A percentile compares a stretch with the other conserved stretches of the same genome.
phyloP scores from a whole-genome alignment of 352 stramenopile genomes.

The Phytophthora rubi region DNA sequence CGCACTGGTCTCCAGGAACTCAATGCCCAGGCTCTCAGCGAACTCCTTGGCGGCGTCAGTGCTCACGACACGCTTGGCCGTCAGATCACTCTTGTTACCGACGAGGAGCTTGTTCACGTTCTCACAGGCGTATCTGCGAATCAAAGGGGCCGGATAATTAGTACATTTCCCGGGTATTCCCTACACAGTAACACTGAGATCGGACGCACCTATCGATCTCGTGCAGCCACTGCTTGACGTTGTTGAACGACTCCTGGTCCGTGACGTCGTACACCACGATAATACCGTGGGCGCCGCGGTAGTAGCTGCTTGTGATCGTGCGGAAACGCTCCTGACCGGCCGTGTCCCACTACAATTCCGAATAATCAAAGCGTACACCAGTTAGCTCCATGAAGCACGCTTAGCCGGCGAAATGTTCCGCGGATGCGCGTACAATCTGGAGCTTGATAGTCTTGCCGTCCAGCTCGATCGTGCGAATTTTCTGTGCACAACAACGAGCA shows the following conservation, averaged over 20 bases:
- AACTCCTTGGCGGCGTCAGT: conserved; percentile 94
- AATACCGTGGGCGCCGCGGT: conserved; percentile 98
- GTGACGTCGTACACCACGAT: conserved; percentile 99
- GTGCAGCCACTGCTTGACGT: conserved; percentile 98
- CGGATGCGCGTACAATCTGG: conserved; percentile 93
- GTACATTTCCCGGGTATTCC: not conserved
- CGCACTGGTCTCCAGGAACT: conserved; percentile 90
- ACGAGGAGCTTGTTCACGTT: conserved; percentile 97
- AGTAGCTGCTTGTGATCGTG: conserved; percentile 99
- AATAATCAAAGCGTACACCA: not conserved
- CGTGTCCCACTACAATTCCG: conserved; percentile 95
- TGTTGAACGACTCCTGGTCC: conserved; percentile 97
- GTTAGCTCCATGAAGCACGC: conserved; percentile 17
- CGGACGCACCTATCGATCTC: conserved; percentile 81
- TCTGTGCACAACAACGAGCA: conserved; percentile 58
- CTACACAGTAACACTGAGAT: not conserved
- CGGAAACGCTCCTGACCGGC: conserved; percentile 99
- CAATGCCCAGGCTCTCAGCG: conserved; percentile 86
- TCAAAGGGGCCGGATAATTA: conserved; percentile 9
- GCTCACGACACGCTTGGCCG: conserved; percentile 93
- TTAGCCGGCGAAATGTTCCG: not conserved
- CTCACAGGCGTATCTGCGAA: conserved; percentile 94
- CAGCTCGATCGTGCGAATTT: conserved; percentile 99
- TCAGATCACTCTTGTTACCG: conserved; percentile 98
- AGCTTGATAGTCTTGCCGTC: conserved; percentile 99